Evolutionary conservation across 1,284 basidiomycete genomes (phyloP), one percentile per base, ranked within the genome.

Genomic region (Ganoderma resinaceum): DNA sequence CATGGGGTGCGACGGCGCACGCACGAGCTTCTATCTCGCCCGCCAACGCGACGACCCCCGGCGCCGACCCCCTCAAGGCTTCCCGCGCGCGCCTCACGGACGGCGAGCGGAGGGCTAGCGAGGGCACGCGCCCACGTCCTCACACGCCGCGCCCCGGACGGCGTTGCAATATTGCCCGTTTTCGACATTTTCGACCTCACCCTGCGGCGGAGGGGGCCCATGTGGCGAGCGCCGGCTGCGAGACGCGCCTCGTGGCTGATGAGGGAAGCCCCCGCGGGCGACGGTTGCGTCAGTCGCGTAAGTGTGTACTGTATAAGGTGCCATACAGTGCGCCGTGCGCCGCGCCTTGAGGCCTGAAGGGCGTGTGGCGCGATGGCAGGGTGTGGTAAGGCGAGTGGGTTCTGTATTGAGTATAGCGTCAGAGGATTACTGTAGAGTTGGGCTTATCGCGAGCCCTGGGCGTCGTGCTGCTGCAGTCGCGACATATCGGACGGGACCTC

Each of bases 221-320:
- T 68, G 66, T 66, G 70, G 38, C 64, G 66, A 38, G 57, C 65
- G 62, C 40, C 62, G 64, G 57, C 57, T 49, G 65, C 65, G 57
- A 58, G 38, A 29, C 66, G 63, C 69, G 68, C 68, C 71, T 70
- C 71, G 71, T 72, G 71, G 66, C 65, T 70, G 71, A 70, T 72
- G n/a, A n/a, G n/a, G n/a, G n/a, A n/a, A n/a, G n/a, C n/a, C n/a
- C n/a, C n/a, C n/a, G 69, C 59, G 35, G 62, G 16, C 61, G 31
- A n/a, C 26, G 31, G 61, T 33, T 26, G 46, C 31, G 31, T 58
- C 55, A 37, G 11, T 37, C 33, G 33, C 20, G 43, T 20, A 20
- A n/a, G n/a, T n/a, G n/a, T n/a, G n/a, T 46, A 20, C 20, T 8
- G 20, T 46, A n/a, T 1, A 18, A 20, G 8, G 16, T 18, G 20